Evolutionary conservation across 1,139 yeast species (phyloP), one percentile per base, ranked within the genome.

Genomic region (Kluyveromyces sp.): DNA sequence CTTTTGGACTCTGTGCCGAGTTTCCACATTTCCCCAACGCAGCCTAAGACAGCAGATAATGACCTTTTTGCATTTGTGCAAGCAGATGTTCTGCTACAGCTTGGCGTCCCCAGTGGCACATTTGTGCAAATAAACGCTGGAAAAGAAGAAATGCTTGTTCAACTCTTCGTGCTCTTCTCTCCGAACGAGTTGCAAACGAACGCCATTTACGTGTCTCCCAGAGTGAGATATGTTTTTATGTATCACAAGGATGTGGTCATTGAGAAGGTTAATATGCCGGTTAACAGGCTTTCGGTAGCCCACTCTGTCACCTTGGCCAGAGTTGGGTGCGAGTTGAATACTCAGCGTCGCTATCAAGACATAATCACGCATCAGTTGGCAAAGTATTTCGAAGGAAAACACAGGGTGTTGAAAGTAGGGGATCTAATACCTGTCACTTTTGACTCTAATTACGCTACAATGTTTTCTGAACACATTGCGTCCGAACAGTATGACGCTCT

Each of bases 391-490:
- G 83, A 83, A 49, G 58, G 66, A 1, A 69, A 69, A 32, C 65
- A 71, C 37, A 75, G 94, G 46, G 68, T 85, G 7, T 78, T 88
- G 1, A 68, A 69, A 29, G 60, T 68, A 16, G 80, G 78, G 25
- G 95, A 87, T 57, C 60, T 80, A 36, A 74, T 92, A 40, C 92
- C 95, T 0, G 78, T 92, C 2, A 76, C 85, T 0, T 73, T 92
- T 36, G 96, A 89, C 58, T 73, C 94, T 2, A 60, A 56, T 22
- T 36, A 50, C 32, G 67, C 71, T 3, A 65, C 66, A 9, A 64
- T 59, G 6, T 46, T 40, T 25, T 33, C 47, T 1, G 52, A 46
- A 3, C 51, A 46, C n/a, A 22, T 30, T 2, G 7, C 17, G 8
- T 34, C 39, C 13, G 11, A 25, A 6, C 30, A 33, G 2, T 33